These are phyloP conservation scores for Coemansia sp. DNA, from an alignment of 192 early-diverging fungal species.

Conservation along the genomic window DNA sequence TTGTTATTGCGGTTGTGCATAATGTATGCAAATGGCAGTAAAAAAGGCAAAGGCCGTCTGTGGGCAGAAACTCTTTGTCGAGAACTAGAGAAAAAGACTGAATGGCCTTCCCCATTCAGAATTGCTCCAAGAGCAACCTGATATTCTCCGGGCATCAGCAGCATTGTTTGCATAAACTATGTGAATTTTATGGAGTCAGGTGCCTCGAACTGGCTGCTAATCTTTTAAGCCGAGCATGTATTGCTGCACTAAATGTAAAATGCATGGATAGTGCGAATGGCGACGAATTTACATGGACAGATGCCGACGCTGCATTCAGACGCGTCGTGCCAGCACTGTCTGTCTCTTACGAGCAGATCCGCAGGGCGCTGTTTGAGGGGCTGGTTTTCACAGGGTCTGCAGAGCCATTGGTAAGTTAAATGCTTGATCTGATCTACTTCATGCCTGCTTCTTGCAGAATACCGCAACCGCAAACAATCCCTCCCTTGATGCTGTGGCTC, in stretches of 20 bases:
- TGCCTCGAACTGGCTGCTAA: too few relatives aligned
- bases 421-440: slow-evolving; percentile 6
- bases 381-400: slow-evolving; percentile 44
- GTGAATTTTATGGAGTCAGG: too few relatives aligned
- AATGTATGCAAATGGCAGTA: background rate
- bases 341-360: slow-evolving; percentile 22
- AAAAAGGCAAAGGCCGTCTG: background rate
- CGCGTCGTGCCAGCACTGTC: slow-evolving; percentile 35
- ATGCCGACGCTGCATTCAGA: slow-evolving; percentile 29
- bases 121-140: too few relatives aligned
- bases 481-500: background rate
- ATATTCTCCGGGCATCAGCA: too few relatives aligned
- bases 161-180: too few relatives aligned
- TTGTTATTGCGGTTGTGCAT: slow-evolving; percentile 13
- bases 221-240: too few relatives aligned
- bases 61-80: too few relatives aligned
- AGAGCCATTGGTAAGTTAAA: slow-evolving; percentile 46
- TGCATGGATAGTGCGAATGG: background rate
- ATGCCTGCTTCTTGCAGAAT: slow-evolving; percentile 6
- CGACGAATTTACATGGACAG: slow-evolving; percentile 25
- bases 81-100: too few relatives aligned
- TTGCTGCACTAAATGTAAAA: background rate
- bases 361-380: slow-evolving; percentile 44
- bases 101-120: too few relatives aligned
- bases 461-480: background rate